These are phyloP conservation scores for Cenchrus purpureus DNA, from an alignment of 176 grass and related monocot species.

Conservation along the genomic window DNA sequence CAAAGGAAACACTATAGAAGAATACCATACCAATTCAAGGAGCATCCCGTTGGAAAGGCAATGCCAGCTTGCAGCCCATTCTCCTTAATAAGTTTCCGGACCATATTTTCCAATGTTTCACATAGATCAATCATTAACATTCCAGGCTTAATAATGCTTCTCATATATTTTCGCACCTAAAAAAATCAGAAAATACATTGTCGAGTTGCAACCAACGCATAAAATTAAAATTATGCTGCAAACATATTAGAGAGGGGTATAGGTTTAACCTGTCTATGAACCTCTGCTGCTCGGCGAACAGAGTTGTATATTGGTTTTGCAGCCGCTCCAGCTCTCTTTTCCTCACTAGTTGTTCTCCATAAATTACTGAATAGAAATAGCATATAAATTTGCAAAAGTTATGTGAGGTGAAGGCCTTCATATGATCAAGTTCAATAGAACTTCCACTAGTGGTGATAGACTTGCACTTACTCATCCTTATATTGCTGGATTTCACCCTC, in stretches of 20 bases:
- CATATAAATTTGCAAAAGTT: slow-evolving; percentile 31
- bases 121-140: slow-evolving; percentile 96
- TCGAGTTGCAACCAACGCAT: slow-evolving; percentile 21
- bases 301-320: slow-evolving; percentile 83
- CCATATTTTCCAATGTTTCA: slow-evolving; percentile 64
- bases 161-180: slow-evolving; percentile 94
- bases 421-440: slow-evolving; percentile 5
- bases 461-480: slow-evolving; percentile 23
- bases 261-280: slow-evolving; percentile 89
- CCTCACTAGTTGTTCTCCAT: slow-evolving; percentile 92
- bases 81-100: slow-evolving; percentile 66
- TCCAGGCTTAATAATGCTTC: slow-evolving; percentile 89
- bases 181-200: slow-evolving; percentile 31
- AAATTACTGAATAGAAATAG: slow-evolving; percentile 63
- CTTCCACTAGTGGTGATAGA: neutral
- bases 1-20: slow-evolving; percentile 38
- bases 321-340: slow-evolving; percentile 93
- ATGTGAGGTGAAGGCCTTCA: slow-evolving; percentile 11
- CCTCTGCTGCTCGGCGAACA: slow-evolving; percentile 92
- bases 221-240: slow-evolving; percentile 13
- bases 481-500: slow-evolving; percentile 28
- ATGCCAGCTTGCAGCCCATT: slow-evolving; percentile 69
- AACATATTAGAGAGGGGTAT: neutral
- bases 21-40: slow-evolving; percentile 61
- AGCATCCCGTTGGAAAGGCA: slow-evolving; percentile 65